A percentile compares a stretch with the other conserved stretches of the same genome.
Evolutionary conservation across 2,329 filamentous ascomycete genomes (phyloP).

Genomic region (Thelonectria olida): DNA sequence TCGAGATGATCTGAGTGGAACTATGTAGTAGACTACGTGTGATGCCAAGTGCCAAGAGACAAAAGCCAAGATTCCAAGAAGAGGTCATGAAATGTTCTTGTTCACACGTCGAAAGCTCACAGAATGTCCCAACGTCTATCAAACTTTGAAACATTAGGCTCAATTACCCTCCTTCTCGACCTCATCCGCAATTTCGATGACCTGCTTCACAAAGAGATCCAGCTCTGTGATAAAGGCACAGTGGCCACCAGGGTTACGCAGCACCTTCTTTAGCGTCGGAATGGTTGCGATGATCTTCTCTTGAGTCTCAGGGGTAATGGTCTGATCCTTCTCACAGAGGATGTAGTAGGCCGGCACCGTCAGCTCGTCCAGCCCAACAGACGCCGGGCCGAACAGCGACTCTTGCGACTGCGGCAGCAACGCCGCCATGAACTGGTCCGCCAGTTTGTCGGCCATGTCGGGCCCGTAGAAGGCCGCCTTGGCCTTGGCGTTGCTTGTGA

Average conservation of each 20-base stretch:
- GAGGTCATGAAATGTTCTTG: too few relatives aligned
- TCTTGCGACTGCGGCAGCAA: neutral
- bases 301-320: neutral
- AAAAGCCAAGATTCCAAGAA: too few relatives aligned
- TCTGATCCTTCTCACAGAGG: slow-evolving; percentile 5
- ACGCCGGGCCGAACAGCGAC: neutral
- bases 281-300: neutral
- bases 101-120: too few relatives aligned
- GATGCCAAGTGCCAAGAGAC: neutral
- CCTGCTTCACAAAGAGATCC: slow-evolving; percentile 5
- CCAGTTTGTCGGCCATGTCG: slow-evolving; percentile 6
- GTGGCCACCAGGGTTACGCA: slow-evolving; percentile 1
- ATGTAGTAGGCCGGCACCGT: slow-evolving; percentile 10
- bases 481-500: slow-evolving; percentile 1
- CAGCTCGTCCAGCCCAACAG: slow-evolving; percentile 4
- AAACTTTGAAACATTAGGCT: too few relatives aligned
- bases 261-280: slow-evolving; percentile 2
- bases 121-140: too few relatives aligned
- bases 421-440: neutral
- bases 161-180: neutral
- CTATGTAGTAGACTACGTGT: too few relatives aligned
- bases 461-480: slow-evolving; percentile 8
- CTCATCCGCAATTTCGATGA: slow-evolving; percentile 8
- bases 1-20: too few relatives aligned
- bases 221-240: slow-evolving; percentile 9